These are phyloP conservation scores for Wickerhamiella alocasiicola DNA, from an alignment of 805 yeast species.

Conservation along the genomic window DNA sequence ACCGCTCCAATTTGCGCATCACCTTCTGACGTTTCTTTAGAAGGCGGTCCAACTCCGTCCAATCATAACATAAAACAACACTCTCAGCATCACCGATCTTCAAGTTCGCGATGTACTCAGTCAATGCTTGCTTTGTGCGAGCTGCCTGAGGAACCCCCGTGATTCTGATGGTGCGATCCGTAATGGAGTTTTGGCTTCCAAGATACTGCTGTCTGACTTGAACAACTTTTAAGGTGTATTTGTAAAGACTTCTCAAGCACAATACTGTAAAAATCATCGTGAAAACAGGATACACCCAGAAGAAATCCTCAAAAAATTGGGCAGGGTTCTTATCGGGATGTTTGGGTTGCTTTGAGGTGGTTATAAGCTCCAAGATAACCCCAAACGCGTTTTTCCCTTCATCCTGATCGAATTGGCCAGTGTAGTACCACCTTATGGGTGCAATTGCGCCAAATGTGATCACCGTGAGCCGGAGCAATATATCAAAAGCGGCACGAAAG, in stretches of 20 bases:
- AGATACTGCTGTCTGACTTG: conserved; percentile 65
- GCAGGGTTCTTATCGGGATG: background rate
- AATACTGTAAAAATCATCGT: conserved; percentile 76
- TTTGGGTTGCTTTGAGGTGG: background rate
- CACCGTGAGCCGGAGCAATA: conserved; percentile 49
- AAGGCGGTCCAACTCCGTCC: conserved; percentile 61
- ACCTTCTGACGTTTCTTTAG: conserved; percentile 46
- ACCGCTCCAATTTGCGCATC: conserved; percentile 47
- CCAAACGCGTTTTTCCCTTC: conserved; percentile 12
- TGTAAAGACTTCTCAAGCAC: conserved; percentile 32
- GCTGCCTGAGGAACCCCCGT: conserved; percentile 81
- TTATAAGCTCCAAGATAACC: background rate
- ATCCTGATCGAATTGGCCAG: conserved; percentile 61
- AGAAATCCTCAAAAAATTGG: conserved; percentile 30
- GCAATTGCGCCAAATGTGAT: conserved; percentile 67
- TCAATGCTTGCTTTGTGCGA: conserved; percentile 57
- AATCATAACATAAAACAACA: conserved; percentile 72
- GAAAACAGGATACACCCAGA: conserved; percentile 80
- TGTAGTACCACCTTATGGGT: conserved; percentile 71
- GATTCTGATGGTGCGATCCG: conserved; percentile 79
- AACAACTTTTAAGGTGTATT: conserved; percentile 56
- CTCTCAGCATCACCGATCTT: conserved; percentile 71
- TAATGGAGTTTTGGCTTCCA: conserved; percentile 76
- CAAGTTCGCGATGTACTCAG: conserved; percentile 61
- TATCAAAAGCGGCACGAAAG: conserved; percentile 74